Evolutionary conservation across 2,329 filamentous ascomycete genomes (phyloP).

Genomic region (Aspergillus alliaceus): DNA sequence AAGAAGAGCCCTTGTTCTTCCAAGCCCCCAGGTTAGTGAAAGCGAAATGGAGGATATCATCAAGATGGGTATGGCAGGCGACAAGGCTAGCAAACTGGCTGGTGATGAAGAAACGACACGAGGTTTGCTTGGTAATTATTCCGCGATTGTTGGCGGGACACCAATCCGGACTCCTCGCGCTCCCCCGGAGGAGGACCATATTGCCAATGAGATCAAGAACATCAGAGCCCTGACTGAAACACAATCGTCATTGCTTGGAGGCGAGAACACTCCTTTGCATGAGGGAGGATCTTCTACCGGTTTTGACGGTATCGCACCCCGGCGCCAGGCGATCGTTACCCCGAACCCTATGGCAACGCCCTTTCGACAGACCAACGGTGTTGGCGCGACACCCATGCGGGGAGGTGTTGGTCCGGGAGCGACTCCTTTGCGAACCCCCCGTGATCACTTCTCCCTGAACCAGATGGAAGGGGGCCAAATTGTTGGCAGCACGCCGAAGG

Average conservation of each 20-base stretch:
- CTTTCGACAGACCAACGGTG: conserved; percentile 65
- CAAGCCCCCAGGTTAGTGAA: conserved; percentile 88
- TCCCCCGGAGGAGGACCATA: conserved; percentile 88
- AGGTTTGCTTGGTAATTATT: conserved; percentile 84
- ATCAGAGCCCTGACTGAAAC: conserved; percentile 90
- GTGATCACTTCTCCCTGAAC: conserved; percentile 85
- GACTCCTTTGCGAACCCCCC: conserved; percentile 82
- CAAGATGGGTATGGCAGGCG: conserved; percentile 95
- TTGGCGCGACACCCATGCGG: conserved; percentile 65
- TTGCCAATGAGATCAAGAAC: conserved; percentile 94
- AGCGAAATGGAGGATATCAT: conserved; percentile 94
- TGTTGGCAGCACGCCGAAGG: conserved; percentile 72
- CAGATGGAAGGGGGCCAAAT: conserved; percentile 65
- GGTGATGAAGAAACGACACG: conserved; percentile 80
- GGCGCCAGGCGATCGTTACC: conserved; percentile 79
- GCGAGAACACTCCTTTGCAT: conserved; percentile 86
- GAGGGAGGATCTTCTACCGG: conserved; percentile 81
- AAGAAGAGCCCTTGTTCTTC: conserved; percentile 76
- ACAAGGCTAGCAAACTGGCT: conserved; percentile 75
- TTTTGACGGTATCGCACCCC: conserved; percentile 80
- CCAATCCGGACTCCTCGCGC: conserved; percentile 91
- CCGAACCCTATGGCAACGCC: conserved; percentile 96
- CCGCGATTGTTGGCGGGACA: conserved; percentile 73
- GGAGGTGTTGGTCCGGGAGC: conserved; percentile 66
- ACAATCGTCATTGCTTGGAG: conserved; percentile 87